Evolutionary conservation across 805 yeast genomes (phyloP).

Genomic region (Millerago galiae): DNA sequence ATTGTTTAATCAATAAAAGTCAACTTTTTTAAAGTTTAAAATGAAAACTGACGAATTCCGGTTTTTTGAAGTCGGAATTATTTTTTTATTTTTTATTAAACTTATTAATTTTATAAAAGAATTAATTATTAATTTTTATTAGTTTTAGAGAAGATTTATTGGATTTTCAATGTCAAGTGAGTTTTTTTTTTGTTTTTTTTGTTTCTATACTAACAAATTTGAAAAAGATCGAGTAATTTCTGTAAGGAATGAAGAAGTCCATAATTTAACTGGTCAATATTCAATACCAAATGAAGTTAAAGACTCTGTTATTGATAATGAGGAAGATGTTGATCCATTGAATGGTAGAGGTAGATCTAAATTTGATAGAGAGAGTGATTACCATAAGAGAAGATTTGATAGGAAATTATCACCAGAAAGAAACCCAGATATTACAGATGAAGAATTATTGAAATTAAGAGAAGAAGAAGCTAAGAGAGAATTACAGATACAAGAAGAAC

Average conservation of each 20-base stretch:
- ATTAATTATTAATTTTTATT: too few relatives aligned
- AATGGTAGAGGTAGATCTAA: slow-evolving; percentile 23
- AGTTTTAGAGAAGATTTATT: too few relatives aligned
- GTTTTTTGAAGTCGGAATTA: not conserved
- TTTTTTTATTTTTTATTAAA: too few relatives aligned
- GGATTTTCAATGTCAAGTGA: slow-evolving; percentile 2
- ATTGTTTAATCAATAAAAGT: too few relatives aligned
- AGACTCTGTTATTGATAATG: slow-evolving; percentile 21
- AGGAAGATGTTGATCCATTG: slow-evolving; percentile 25
- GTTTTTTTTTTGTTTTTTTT: not conserved
- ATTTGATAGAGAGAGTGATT: slow-evolving; percentile 37
- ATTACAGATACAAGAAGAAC: not conserved
- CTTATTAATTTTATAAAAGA: too few relatives aligned
- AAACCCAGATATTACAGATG: slow-evolving; percentile 31
- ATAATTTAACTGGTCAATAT: slow-evolving; percentile 32
- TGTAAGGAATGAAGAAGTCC: not conserved
- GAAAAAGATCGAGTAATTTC: not conserved
- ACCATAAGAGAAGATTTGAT: slow-evolving; percentile 36
- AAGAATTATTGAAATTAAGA: slow-evolving; percentile 35
- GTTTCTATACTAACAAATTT: not conserved
- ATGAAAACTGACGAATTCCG: too few relatives aligned
- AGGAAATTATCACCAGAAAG: slow-evolving; percentile 25
- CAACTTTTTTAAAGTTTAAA: too few relatives aligned
- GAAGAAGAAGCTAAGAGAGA: slow-evolving; percentile 34
- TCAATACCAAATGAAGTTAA: slow-evolving; percentile 32